Evolutionary conservation across 768 basidiomycete species (phyloP), one percentile per base, ranked within the genome.

Genomic region (Lentinula edodes): DNA sequence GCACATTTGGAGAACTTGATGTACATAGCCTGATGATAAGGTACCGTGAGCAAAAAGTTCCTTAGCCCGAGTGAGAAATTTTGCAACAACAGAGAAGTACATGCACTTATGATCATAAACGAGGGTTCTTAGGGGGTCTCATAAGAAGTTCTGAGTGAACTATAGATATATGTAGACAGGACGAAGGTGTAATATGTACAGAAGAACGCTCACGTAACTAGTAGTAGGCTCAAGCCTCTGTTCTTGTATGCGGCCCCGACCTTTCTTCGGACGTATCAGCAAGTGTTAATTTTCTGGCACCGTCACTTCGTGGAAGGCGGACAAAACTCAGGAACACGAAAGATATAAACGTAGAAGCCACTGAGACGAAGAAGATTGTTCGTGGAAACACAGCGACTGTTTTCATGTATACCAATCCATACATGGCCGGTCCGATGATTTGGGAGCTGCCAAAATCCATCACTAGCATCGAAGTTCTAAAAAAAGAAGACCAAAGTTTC

Each of bases 351-450:
- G 81, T 66, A 20, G 72, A 72, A 39, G 66, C 72, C 34, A 77
- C 71, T 7, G 83, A 80, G 28, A 90, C 73, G 61, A 85, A 76
- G 72, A 94, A 89, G 6, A 95, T 85, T 3, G 84, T 81, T 41
- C 83, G 78, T 2, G 93, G 88, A 68, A 86, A 87, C 8, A 74
- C 78, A 8, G 81, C 83, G 15, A 93, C 91, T 0, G 91, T 95
- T 58, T 76, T 79, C 63, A 83, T 78, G 68, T 87, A 95, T 9
- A 90, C 76, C 16, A 86, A 68, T 5, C 92, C 90, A 66, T 88
- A 94, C 41, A 92, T 36, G 3, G 85, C 74, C 0, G 93, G 93
- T 0, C 88, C 87, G 1, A 93, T 41, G 16, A 94, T 83, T 62
- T 86, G 83, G 32, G 83, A 75, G 69, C 88, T 90, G 69, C 16